These are phyloP conservation scores for Acanthamoeba lenticulata DNA, from an alignment of 208 protist genomes.

Conservation along the genomic window DNA sequence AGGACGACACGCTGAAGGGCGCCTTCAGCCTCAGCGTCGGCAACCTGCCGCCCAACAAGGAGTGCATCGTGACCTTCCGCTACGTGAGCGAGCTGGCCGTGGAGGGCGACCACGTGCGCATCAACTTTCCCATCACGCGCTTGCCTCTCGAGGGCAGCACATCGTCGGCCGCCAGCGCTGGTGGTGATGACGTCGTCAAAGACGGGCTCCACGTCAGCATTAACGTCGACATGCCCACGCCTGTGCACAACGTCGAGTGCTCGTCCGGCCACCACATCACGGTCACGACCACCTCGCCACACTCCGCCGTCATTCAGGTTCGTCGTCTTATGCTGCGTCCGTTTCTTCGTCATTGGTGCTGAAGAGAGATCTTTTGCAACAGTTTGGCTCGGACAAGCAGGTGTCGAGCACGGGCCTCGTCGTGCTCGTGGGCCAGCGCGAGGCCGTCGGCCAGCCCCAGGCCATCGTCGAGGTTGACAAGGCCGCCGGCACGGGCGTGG, in stretches of 20 bases:
- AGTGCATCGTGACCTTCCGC: conserved; percentile 66
- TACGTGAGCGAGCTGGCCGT: conserved; percentile 75
- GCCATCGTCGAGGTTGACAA: not conserved
- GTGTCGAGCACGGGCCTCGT: not conserved
- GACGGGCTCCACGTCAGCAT: conserved; percentile 7
- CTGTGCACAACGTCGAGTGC: not conserved
- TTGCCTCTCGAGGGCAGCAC: not conserved
- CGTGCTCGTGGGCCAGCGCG: not conserved
- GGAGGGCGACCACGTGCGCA: conserved; percentile 28
- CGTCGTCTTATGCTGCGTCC: not conserved
- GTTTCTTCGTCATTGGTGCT: not conserved
- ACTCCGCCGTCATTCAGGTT: not conserved
- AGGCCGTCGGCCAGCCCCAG: not conserved
- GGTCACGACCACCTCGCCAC: not conserved
- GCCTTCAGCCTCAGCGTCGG: conserved; percentile 68
- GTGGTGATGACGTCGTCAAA: not conserved
- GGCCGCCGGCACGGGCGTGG: not conserved
- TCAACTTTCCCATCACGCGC: conserved; percentile 69
- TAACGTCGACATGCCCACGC: conserved; percentile 27
- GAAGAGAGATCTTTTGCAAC: not conserved
- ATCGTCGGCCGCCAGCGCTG: not conserved
- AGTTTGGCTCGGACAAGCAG: not conserved
- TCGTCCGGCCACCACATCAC: not conserved
- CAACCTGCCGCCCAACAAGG: conserved; percentile 70
- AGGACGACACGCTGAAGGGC: conserved; percentile 13